These are phyloP conservation scores for Rubia balearica DNA, from an alignment of 305 asterid species.

Conservation along the genomic window DNA sequence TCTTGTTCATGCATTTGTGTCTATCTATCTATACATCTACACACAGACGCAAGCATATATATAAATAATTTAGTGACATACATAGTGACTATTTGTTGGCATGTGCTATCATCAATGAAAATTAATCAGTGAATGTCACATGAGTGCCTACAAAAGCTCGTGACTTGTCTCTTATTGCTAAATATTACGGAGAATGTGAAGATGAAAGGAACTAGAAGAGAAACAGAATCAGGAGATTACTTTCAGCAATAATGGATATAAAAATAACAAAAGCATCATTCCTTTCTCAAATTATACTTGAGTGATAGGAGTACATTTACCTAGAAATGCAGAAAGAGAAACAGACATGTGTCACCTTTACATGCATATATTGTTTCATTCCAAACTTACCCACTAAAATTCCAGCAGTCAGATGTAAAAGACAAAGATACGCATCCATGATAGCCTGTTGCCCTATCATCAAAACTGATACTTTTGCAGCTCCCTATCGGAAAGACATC, in stretches of 20 bases:
- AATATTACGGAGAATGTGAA: not conserved
- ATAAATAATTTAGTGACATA: not conserved
- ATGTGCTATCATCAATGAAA: not conserved
- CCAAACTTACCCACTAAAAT: constrained; percentile 77
- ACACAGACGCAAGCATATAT: not conserved
- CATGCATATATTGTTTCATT: constrained; percentile 6
- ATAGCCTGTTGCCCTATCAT: constrained; percentile 98
- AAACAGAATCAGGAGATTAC: not conserved
- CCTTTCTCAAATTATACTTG: not conserved
- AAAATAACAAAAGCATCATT: not conserved
- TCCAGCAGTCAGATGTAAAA: constrained; percentile 97
- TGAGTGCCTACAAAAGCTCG: not conserved
- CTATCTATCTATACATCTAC: not conserved
- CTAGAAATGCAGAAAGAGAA: not conserved
- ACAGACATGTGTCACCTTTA: not conserved
- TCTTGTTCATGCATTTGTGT: not conserved
- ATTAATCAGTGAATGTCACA: not conserved
- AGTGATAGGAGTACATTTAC: not conserved
- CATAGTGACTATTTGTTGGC: not conserved
- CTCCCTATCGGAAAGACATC: constrained; percentile 48
- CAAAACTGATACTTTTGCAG: constrained; percentile 97
- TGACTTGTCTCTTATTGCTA: not conserved
- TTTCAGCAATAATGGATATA: not conserved
- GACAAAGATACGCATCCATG: constrained; percentile 98
- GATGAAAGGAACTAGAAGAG: not conserved